Conservation (phyloP, 2,329 filamentous ascomycete genomes). For the Diaporthe citri region DNA sequence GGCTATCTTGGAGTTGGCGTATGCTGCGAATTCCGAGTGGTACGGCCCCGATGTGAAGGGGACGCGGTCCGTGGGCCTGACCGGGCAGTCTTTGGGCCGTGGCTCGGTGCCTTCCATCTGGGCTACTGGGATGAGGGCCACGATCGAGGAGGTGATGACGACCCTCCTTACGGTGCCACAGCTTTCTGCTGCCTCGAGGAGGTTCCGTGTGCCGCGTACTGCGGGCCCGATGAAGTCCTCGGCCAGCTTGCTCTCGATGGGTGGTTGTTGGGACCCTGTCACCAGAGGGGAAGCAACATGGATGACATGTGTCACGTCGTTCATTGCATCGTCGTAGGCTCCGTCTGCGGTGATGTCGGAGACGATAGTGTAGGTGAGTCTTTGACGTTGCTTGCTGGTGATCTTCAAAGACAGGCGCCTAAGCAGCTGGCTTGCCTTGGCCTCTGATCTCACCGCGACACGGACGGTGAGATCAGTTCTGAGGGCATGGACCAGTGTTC, state of each 20-base stretch:
- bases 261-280: slow-evolving; percentile 32
- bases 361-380: slow-evolving; percentile 36
- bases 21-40: slow-evolving; percentile 49
- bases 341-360: slow-evolving; percentile 39
- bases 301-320: slow-evolving; percentile 40
- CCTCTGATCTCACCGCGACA: slow-evolving; percentile 39
- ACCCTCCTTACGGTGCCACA: slow-evolving; percentile 39
- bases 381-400: slow-evolving; percentile 13
- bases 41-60: slow-evolving; percentile 45
- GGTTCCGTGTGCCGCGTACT: slow-evolving; percentile 39
- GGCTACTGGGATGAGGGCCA: slow-evolving; percentile 41
- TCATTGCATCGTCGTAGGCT: slow-evolving; percentile 39
- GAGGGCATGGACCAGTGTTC: slow-evolving; percentile 39
- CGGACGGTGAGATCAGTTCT: slow-evolving; percentile 39
- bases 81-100: slow-evolving; percentile 19
- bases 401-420: slow-evolving; percentile 1
- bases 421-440: slow-evolving; percentile 30
- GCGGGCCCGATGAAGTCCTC: slow-evolving; percentile 41
- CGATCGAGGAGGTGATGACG: slow-evolving; percentile 49
- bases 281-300: slow-evolving; percentile 41
- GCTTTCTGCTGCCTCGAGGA: slow-evolving; percentile 40
- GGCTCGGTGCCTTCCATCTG: slow-evolving; percentile 41
- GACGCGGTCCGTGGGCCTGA: slow-evolving; percentile 38
- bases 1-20: slow-evolving; percentile 52
- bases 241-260: slow-evolving; percentile 20